phyloP scores from a whole-genome alignment of 2,329 filamentous ascomycete species.

The Stachybotrys elegans region DNA sequence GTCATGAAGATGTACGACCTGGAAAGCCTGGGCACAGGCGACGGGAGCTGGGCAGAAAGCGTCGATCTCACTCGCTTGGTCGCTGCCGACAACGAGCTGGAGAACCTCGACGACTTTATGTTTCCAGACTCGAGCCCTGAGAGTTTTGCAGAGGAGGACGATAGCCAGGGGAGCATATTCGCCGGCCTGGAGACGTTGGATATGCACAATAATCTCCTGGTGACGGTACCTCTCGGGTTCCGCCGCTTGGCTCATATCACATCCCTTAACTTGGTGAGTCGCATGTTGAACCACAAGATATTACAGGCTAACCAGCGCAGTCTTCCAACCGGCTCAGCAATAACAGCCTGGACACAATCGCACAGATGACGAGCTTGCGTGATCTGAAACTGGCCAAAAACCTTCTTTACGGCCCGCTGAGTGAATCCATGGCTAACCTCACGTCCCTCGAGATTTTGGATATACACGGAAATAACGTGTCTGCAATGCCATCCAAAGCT shows the following conservation, averaged over 20 bases:
- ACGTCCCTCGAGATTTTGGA: conserved; percentile 74
- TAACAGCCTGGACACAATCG: conserved; percentile 65
- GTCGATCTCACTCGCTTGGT: conserved; percentile 82
- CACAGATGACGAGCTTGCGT: conserved; percentile 65
- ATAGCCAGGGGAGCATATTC: conserved; percentile 69
- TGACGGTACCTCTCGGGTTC: conserved; percentile 68
- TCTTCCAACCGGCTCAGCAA: conserved; percentile 78
- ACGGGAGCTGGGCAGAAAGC: conserved; percentile 80
- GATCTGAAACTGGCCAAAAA: conserved; percentile 83
- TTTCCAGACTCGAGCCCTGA: conserved; percentile 69
- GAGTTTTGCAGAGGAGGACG: conserved; percentile 58
- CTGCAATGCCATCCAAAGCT: conserved; percentile 62
- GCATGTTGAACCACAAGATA: background rate
- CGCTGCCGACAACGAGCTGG: conserved; percentile 85
- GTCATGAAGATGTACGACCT: conserved; percentile 89
- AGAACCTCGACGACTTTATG: conserved; percentile 63
- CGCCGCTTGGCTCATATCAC: conserved; percentile 69
- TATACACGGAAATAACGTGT: conserved; percentile 73
- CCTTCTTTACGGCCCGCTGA: conserved; percentile 62
- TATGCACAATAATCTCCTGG: conserved; percentile 77
- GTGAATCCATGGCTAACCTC: conserved; percentile 58
- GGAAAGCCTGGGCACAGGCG: conserved; percentile 57
- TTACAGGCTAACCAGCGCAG: conserved; percentile 33
- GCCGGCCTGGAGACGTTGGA: conserved; percentile 76
- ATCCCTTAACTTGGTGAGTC: conserved; percentile 71